Evolutionary conservation across 129 eudicot genomes (phyloP).

Genomic region (Flaveria ramosissima): DNA sequence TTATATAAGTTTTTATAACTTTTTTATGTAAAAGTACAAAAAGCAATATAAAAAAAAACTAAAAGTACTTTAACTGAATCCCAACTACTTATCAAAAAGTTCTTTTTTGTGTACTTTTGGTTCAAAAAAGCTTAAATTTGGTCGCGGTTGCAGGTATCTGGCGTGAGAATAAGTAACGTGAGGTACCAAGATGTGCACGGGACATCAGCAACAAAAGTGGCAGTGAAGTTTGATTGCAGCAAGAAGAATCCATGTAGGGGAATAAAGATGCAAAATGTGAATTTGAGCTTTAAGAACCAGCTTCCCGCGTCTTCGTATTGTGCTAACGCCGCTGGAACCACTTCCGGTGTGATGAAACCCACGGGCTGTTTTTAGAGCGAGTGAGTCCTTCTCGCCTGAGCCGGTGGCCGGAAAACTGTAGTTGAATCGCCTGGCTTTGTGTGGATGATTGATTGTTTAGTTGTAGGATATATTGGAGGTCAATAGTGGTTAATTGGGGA

Average conservation of each 20-base stretch:
- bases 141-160: constrained; percentile 29
- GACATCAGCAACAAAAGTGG: constrained; percentile 60
- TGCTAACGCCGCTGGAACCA: constrained; percentile 48
- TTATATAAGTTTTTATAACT: neutral
- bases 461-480: neutral
- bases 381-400: constrained; percentile 12
- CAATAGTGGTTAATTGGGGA: neutral
- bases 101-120: too few relatives aligned
- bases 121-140: too few relatives aligned
- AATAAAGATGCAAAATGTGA: constrained; percentile 50
- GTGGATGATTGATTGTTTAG: constrained; percentile 14
- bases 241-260: constrained; percentile 48
- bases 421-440: constrained; percentile 42
- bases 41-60: too few relatives aligned
- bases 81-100: too few relatives aligned
- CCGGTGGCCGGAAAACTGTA: constrained; percentile 36
- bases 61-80: too few relatives aligned
- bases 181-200: constrained; percentile 54
- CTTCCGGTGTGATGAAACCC: constrained; percentile 49
- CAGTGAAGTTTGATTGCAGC: constrained; percentile 58
- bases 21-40: too few relatives aligned
- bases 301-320: constrained; percentile 40
- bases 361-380: constrained; percentile 42
- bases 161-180: constrained; percentile 49
- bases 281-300: constrained; percentile 37